Evolutionary conservation across 257 asterid species (phyloP), one percentile per base, ranked within the genome.

Genomic region (Petunia secreta): DNA sequence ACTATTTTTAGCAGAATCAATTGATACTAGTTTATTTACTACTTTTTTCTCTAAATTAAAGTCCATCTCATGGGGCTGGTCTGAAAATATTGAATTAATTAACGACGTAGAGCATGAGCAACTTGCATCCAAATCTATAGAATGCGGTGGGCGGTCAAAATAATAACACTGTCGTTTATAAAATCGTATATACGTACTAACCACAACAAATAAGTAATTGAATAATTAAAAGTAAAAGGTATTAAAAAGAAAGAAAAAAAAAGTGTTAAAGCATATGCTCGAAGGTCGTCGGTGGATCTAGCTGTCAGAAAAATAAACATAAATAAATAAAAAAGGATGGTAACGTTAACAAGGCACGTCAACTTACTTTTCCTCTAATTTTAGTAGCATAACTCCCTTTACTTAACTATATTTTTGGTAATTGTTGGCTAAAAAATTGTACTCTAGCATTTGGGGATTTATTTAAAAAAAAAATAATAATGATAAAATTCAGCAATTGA

Each of bases 231-330:
- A 34, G 63, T 74, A 74, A 81, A 84, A 48, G 48, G 11, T 54
- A 77, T 39, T 14, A 4, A 10, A 7, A 48, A 48, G 82, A 75
- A 78, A 54, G 40, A 66, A 74, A 39, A 55, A 14, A 53, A 25
- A 25, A 25, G 25, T 25, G 25, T 75, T 69, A 69, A 50, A 75
- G 80, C 81, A 69, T 75, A 68, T 86, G 77, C 63, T 75, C 8
- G 54, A 59, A 60, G 36, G 15, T 62, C 57, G 86, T 85, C 82
- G 88, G 84, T 80, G 82, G 85, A 80, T 80, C 82, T 63, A 66
- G 41, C 62, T 15, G 62, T 58, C 71, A 50, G 77, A 69, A 63
- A 34, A 52, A 5, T 57, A 6, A 7, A 9, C 6, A 76, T 15
- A 34, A 4, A 2, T 4, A 39, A 39, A 0, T 39, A 68, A 82